phyloP scores from a whole-genome alignment of 2,329 filamentous ascomycete species.

The Fusarium camptoceras region DNA sequence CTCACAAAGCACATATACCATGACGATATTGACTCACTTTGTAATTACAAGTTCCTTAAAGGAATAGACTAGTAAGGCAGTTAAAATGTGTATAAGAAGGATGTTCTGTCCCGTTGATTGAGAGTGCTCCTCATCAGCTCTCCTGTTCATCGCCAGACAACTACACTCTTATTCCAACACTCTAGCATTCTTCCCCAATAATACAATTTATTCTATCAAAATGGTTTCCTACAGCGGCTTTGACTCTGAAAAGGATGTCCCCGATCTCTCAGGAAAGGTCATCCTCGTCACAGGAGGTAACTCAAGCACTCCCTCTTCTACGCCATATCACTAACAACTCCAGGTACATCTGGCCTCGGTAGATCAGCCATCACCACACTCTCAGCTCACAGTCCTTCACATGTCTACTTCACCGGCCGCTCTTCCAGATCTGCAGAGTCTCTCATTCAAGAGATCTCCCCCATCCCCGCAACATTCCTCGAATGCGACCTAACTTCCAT shows the following conservation, averaged over 20 bases:
- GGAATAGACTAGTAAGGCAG: neutral
- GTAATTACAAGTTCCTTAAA: neutral
- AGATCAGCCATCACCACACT: constrained; percentile 46
- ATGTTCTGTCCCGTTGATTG: neutral
- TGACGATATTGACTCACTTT: constrained; percentile 13
- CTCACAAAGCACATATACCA: neutral
- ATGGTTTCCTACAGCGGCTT: constrained; percentile 39
- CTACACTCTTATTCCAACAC: neutral
- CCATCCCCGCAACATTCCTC: constrained; percentile 49
- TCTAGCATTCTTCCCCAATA: neutral
- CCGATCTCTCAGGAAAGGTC: constrained; percentile 60
- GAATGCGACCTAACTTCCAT: constrained; percentile 64
- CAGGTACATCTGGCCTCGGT: constrained; percentile 53
- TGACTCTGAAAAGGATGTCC: constrained; percentile 58
- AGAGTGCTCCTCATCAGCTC: neutral
- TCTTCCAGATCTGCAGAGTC: constrained; percentile 57
- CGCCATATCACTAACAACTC: neutral
- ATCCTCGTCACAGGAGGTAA: constrained; percentile 64
- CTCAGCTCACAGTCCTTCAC: constrained; percentile 58
- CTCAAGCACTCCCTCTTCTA: neutral
- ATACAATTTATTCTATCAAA: too few species aligned
- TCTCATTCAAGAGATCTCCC: constrained; percentile 55
- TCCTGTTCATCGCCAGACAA: neutral
- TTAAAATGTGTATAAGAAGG: constrained; percentile 9
- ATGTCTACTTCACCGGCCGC: constrained; percentile 67